Evolutionary conservation across 2,329 filamentous ascomycete species (phyloP).

Genomic region (Aspergillus sclerotialis): DNA sequence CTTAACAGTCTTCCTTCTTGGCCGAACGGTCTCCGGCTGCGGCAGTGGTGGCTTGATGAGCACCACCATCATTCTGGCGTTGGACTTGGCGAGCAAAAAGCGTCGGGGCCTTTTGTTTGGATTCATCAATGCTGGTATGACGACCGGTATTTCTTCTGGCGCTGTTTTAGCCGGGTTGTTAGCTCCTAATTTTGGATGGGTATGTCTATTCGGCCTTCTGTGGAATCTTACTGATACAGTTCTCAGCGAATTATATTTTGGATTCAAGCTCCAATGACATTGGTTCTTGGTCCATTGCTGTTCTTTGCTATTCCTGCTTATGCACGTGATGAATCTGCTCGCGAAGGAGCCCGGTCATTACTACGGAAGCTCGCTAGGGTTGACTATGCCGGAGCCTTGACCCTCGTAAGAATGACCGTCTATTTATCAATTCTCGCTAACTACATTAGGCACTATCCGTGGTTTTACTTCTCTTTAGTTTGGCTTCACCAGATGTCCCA

Average conservation of each 20-base stretch:
- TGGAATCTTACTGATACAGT: not conserved
- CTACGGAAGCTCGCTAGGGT: constrained; percentile 55
- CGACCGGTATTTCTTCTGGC: constrained; percentile 62
- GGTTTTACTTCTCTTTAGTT: constrained; percentile 63
- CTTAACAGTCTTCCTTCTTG: constrained; percentile 59
- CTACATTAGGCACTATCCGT: constrained; percentile 53
- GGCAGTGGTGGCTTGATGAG: constrained; percentile 68
- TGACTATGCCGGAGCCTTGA: constrained; percentile 66
- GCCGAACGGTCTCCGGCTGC: constrained; percentile 60
- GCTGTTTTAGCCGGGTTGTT: constrained; percentile 64
- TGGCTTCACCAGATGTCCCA: constrained; percentile 58
- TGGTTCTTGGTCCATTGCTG: constrained; percentile 56
- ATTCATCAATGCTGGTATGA: constrained; percentile 65
- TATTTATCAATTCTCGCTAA: constrained; percentile 3
- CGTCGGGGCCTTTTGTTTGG: constrained; percentile 68
- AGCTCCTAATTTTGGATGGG: constrained; percentile 62
- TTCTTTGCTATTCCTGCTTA: constrained; percentile 59
- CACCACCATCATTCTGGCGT: constrained; percentile 65
- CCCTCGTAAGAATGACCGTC: constrained; percentile 46
- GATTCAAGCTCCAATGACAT: constrained; percentile 58
- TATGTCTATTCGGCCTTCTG: constrained; percentile 32
- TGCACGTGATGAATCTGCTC: constrained; percentile 24
- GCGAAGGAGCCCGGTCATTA: constrained; percentile 32
- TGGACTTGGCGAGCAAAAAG: constrained; percentile 64
- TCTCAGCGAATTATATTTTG: constrained; percentile 63